phyloP scores from a whole-genome alignment of 176 grass and related monocot species.

The Dendrocalamus sinicus region DNA sequence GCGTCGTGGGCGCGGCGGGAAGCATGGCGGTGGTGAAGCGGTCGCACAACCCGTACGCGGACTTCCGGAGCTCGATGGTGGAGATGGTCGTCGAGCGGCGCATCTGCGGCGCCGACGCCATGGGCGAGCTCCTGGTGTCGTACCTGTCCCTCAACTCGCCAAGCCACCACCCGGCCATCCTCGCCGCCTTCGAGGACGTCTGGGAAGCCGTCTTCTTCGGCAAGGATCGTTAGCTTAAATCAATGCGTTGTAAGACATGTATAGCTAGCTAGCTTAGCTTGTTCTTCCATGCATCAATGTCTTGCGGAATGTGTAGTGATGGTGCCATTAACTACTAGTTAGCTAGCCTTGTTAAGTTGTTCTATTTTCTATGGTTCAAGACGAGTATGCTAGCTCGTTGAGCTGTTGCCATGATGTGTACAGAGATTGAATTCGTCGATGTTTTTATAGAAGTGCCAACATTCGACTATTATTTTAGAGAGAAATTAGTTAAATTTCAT shows the following conservation, averaged over 20 bases:
- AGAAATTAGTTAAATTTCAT: too few relatives aligned
- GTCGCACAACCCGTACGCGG: conserved; percentile 67
- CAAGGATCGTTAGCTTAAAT: not conserved
- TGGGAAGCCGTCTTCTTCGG: conserved; percentile 63
- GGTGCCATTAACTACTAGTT: not conserved
- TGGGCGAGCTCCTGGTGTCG: conserved; percentile 59
- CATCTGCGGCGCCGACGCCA: conserved; percentile 46
- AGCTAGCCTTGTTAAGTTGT: not conserved
- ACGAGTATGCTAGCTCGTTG: not conserved
- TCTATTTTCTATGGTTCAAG: not conserved
- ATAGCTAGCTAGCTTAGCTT: not conserved
- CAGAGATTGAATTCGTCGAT: not conserved
- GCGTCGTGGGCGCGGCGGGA: not conserved
- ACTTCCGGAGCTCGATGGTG: conserved; percentile 85
- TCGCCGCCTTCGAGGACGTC: conserved; percentile 71
- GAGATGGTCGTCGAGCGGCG: conserved; percentile 69
- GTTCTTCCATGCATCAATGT: not conserved
- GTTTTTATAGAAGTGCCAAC: not conserved
- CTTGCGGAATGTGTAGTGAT: not conserved
- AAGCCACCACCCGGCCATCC: conserved; percentile 67
- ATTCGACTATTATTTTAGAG: too few relatives aligned
- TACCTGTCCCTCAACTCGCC: conserved; percentile 71
- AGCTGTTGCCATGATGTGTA: not conserved
- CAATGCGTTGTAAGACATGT: not conserved
- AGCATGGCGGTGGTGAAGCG: conserved; percentile 65